These are phyloP conservation scores for Pichia sp. DNA, from an alignment of 1,139 yeast species.

Conservation along the genomic window DNA sequence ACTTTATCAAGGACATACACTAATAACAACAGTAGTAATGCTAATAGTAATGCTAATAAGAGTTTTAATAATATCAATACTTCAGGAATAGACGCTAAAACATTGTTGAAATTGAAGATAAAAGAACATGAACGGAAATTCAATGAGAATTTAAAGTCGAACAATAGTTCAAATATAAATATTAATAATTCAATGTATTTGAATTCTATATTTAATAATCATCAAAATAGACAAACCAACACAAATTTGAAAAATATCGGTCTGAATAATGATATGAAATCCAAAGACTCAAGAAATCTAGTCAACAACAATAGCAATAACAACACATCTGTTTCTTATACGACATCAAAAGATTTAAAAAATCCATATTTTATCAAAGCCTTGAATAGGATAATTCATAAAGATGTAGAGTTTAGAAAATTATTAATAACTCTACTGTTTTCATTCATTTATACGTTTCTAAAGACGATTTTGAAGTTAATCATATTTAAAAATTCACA, in stretches of 20 bases:
- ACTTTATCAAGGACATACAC: neutral
- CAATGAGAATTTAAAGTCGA: constrained; percentile 2
- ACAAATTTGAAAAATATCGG: constrained; percentile 10
- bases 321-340: neutral
- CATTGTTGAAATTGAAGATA: constrained; percentile 18
- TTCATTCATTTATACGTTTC: constrained; percentile 20
- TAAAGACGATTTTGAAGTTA: constrained; percentile 20
- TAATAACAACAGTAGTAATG: neutral
- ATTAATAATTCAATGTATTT: constrained; percentile 15
- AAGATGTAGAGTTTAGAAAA: constrained; percentile 24
- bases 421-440: constrained; percentile 19
- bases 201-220: constrained; percentile 19
- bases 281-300: neutral
- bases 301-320: neutral
- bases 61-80: no score
- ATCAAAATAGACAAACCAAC: neutral
- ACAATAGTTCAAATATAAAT: neutral
- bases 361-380: constrained; percentile 28
- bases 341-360: constrained; percentile 15
- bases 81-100: constrained; percentile 4
- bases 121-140: constrained; percentile 15
- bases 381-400: constrained; percentile 24
- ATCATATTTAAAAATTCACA: constrained; percentile 11
- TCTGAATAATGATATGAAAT: neutral
- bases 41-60: neutral